A percentile compares a stretch with the other conserved stretches of the same genome.
Evolutionary conservation across 306 rosid species (phyloP).

Genomic region (Medicago ruthenica): DNA sequence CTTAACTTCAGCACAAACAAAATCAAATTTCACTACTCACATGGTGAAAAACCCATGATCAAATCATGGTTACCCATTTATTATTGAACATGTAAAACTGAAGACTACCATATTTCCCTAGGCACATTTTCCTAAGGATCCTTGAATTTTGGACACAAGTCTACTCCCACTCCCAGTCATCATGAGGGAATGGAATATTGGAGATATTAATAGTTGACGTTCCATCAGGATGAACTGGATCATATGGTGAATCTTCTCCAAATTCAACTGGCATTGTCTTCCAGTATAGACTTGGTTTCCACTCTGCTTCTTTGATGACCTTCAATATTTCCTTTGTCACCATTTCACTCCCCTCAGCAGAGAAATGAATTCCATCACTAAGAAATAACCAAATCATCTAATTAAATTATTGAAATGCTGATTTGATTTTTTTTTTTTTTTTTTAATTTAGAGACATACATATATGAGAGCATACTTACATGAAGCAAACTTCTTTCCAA

Average conservation of each 20-base stretch:
- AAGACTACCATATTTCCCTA: not conserved
- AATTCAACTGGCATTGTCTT: slow-evolving; percentile 58
- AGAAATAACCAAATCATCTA: slow-evolving; percentile 9
- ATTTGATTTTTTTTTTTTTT: not conserved
- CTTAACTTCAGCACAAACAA: not conserved
- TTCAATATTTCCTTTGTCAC: slow-evolving; percentile 59
- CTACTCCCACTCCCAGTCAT: slow-evolving; percentile 10
- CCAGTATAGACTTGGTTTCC: slow-evolving; percentile 68
- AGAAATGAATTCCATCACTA: slow-evolving; percentile 77
- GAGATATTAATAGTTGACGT: slow-evolving; percentile 38
- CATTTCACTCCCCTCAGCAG: slow-evolving; percentile 66
- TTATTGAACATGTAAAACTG: not conserved
- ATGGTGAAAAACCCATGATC: not conserved
- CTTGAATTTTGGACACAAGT: not conserved
- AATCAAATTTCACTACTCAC: not conserved
- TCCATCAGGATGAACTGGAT: slow-evolving; percentile 44
- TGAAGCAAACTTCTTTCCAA: slow-evolving; percentile 64
- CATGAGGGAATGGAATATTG: not conserved
- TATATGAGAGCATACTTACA: slow-evolving; percentile 49
- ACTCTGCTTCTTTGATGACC: slow-evolving; percentile 54
- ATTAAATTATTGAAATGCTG: not conserved
- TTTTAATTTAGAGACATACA: not conserved
- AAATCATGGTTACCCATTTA: not conserved
- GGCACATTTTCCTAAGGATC: not conserved
- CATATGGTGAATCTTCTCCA: slow-evolving; percentile 55